A percentile compares a stretch with the other conserved stretches of the same genome.
phyloP scores from a whole-genome alignment of 2,329 filamentous ascomycete species.

The Drechslerella dactyloides region DNA sequence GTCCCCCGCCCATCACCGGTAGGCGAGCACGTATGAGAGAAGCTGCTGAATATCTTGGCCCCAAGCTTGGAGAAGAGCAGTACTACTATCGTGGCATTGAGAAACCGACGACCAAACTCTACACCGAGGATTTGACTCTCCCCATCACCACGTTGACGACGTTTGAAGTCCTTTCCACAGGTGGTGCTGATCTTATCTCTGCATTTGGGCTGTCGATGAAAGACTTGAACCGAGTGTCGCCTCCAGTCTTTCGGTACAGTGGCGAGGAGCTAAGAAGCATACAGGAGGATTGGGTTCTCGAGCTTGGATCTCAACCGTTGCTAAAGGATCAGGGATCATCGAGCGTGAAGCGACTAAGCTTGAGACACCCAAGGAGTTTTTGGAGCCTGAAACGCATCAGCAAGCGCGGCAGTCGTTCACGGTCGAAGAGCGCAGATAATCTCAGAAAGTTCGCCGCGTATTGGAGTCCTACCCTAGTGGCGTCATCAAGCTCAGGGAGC shows the following conservation, averaged over 20 bases:
- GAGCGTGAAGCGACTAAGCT: constrained; percentile 7
- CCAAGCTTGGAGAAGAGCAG: constrained; percentile 7
- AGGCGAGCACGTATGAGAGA: constrained; percentile 1
- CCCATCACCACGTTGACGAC: constrained; percentile 20
- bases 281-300: constrained; percentile 31
- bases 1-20: neutral
- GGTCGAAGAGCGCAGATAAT: no score
- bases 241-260: constrained; percentile 29
- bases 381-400: no score
- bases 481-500: no score
- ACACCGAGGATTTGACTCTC: constrained; percentile 4
- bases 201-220: constrained; percentile 28
- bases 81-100: constrained; percentile 24
- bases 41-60: constrained; percentile 1
- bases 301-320: constrained; percentile 1
- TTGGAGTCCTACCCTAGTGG: no score
- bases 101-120: neutral
- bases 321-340: neutral
- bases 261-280: constrained; percentile 14
- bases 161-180: constrained; percentile 29
- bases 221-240: constrained; percentile 36
- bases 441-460: no score
- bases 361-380: no score
- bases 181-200: constrained; percentile 21
- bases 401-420: no score